phyloP scores from a whole-genome alignment of 202 grass and related monocot genomes.

The Carex sylvatica region DNA sequence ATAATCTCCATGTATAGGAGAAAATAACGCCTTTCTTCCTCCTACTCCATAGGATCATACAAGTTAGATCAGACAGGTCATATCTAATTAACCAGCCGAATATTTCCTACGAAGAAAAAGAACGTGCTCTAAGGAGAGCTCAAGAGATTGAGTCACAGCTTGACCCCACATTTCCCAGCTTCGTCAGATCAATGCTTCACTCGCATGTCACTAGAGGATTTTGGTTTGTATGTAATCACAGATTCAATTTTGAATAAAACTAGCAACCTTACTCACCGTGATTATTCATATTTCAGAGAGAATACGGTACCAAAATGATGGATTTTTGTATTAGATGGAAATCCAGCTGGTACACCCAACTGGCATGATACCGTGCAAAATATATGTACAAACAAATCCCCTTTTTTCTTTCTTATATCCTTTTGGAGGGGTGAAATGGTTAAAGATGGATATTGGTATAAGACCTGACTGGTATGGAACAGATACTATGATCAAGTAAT shows the following conservation, averaged over 20 bases:
- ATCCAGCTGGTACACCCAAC: background rate
- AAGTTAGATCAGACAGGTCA: conserved; percentile 39
- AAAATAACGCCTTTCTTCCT: background rate
- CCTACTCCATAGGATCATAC: conserved; percentile 38
- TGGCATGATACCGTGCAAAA: background rate
- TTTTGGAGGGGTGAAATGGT: background rate
- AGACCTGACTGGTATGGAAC: background rate
- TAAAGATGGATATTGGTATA: background rate
- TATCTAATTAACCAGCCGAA: conserved; percentile 38
- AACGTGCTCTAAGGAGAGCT: conserved; percentile 57
- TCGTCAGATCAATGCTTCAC: conserved; percentile 74
- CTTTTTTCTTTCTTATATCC: background rate
- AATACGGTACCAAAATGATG: background rate
- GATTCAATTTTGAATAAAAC: background rate
- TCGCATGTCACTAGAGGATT: conserved; percentile 74
- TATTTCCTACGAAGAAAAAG: conserved; percentile 50
- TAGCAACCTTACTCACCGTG: background rate
- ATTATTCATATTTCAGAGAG: background rate
- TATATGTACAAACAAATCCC: background rate
- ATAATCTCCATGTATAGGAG: background rate
- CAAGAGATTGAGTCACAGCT: conserved; percentile 65
- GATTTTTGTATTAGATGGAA: background rate
- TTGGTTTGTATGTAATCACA: conserved; percentile 58
- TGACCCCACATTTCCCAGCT: conserved; percentile 48
- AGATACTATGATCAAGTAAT: background rate